Evolutionary conservation across 2,329 filamentous ascomycete genomes (phyloP).

Genomic region (Aspergillus candidus): DNA sequence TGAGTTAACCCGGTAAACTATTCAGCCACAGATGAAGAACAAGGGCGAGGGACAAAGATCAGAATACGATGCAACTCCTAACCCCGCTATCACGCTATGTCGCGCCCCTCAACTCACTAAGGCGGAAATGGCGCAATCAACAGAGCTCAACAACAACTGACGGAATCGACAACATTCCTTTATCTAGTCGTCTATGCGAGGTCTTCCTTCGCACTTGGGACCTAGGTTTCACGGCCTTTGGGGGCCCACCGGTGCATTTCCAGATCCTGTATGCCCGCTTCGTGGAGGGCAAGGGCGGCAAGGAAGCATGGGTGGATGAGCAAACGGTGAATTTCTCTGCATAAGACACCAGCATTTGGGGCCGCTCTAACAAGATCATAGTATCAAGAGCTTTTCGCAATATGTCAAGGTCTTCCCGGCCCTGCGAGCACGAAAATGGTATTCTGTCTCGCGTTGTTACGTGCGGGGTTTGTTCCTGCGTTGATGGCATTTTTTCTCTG

Average conservation of each 20-base stretch:
- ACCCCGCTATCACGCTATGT: no score
- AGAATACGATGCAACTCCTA: no score
- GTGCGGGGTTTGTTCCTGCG: slow-evolving; percentile 54
- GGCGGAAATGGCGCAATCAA: no score
- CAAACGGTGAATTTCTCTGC: slow-evolving; percentile 49
- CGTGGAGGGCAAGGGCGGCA: slow-evolving; percentile 43
- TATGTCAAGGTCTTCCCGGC: slow-evolving; percentile 62
- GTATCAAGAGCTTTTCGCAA: slow-evolving; percentile 67
- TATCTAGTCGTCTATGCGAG: slow-evolving; percentile 25
- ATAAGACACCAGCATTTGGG: background rate
- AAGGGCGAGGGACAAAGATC: no score
- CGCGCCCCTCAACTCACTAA: no score
- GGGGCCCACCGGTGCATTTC: slow-evolving; percentile 65
- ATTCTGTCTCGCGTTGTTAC: slow-evolving; percentile 61
- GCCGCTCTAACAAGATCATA: slow-evolving; percentile 21
- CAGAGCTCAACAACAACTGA: background rate
- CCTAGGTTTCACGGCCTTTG: slow-evolving; percentile 60
- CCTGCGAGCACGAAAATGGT: slow-evolving; percentile 66
- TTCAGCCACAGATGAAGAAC: no score
- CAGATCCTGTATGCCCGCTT: slow-evolving; percentile 60
- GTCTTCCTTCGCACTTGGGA: slow-evolving; percentile 48
- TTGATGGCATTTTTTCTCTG: slow-evolving; percentile 58
- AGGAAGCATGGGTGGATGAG: slow-evolving; percentile 61
- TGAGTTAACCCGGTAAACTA: no score
- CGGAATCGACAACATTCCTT: background rate